phyloP scores from a whole-genome alignment of 768 basidiomycete genomes.

The Leccinum ochraceum region DNA sequence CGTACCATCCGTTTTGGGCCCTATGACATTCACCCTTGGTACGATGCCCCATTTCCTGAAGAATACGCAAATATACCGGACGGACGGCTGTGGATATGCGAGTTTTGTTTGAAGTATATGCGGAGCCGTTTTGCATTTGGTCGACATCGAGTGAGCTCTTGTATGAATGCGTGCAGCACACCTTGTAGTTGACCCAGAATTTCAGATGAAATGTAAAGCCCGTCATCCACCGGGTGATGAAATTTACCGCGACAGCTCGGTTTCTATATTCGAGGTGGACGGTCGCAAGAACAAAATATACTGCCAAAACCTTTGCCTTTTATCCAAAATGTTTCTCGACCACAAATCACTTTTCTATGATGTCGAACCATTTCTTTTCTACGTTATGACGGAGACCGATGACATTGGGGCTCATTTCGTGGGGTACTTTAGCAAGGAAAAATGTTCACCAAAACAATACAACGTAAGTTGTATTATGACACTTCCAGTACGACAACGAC shows the following conservation, averaged over 20 bases:
- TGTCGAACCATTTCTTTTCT: constrained; percentile 98
- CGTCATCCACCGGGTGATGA: constrained; percentile 98
- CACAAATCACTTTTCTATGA: constrained; percentile 99
- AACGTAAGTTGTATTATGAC: constrained; percentile 99
- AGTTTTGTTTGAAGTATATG: constrained; percentile 98
- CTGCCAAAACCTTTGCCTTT: constrained; percentile 95
- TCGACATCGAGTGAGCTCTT: constrained; percentile 74
- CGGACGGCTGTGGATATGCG: constrained; percentile 94
- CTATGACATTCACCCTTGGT: constrained; percentile 97
- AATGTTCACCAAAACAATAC: constrained; percentile 91
- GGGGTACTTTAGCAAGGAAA: constrained; percentile 99
- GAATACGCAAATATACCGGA: constrained; percentile 94
- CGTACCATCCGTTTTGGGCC: constrained; percentile 87
- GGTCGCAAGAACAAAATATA: constrained; percentile 99
- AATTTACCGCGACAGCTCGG: constrained; percentile 85
- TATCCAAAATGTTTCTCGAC: constrained; percentile 99
- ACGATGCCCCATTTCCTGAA: constrained; percentile 97
- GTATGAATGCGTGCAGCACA: neutral
- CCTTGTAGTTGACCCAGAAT: constrained; percentile 14
- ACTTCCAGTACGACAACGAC: constrained; percentile 88
- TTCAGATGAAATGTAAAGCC: constrained; percentile 90
- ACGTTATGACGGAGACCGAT: constrained; percentile 93
- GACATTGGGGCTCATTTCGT: constrained; percentile 91
- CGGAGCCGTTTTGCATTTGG: constrained; percentile 85
- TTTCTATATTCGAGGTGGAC: constrained; percentile 97